These are phyloP conservation scores for Alternaria rosae DNA, from an alignment of 2,329 filamentous ascomycete genomes.

Conservation along the genomic window DNA sequence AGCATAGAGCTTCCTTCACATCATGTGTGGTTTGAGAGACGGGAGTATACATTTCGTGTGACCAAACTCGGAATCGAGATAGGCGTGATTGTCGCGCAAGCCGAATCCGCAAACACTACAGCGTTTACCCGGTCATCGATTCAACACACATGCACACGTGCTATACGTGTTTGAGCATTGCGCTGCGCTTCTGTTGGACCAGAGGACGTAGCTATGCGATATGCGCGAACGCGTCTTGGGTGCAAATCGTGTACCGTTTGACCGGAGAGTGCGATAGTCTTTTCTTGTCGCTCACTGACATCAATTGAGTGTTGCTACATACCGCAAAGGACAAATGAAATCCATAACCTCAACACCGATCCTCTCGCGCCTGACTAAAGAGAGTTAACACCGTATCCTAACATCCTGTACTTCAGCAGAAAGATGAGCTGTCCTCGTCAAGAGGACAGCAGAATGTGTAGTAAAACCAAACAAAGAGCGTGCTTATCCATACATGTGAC, in stretches of 20 bases:
- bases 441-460: constrained; percentile 19
- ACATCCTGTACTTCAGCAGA: constrained; percentile 18
- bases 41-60: constrained; percentile 2
- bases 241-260: background rate
- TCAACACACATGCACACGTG: background rate
- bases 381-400: constrained; percentile 30
- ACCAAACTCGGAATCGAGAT: constrained; percentile 3
- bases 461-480: constrained; percentile 28
- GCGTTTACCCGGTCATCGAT: background rate
- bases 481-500: constrained; percentile 15
- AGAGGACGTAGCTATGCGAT: background rate
- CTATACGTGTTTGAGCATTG: background rate
- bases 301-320: constrained; percentile 35
- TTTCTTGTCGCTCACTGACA: constrained; percentile 10
- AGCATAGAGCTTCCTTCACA: background rate
- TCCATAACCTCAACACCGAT: constrained; percentile 33
- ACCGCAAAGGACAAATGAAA: constrained; percentile 29
- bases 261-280: background rate
- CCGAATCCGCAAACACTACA: constrained; percentile 10
- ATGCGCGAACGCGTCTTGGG: background rate
- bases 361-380: constrained; percentile 34
- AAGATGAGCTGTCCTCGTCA: constrained; percentile 11
- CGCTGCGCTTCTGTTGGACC: background rate
- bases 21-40: constrained; percentile 5
- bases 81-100: constrained; percentile 5